These are phyloP conservation scores for Verruconis gallopava DNA, from an alignment of 2,329 filamentous ascomycete genomes.

Conservation along the genomic window DNA sequence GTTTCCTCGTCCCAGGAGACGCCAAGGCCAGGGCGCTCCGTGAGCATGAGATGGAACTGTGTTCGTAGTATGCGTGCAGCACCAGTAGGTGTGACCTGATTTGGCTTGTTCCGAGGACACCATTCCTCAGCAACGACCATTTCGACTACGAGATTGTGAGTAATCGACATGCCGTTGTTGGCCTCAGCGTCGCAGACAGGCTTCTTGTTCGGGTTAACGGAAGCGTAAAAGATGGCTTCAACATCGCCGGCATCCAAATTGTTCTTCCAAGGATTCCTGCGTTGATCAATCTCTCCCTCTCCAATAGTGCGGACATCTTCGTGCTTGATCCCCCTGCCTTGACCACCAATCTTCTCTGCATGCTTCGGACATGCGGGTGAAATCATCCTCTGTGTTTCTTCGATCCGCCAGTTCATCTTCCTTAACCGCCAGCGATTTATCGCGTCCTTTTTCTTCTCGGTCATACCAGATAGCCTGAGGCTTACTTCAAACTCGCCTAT, in stretches of 20 bases:
- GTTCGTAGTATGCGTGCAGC: conserved; percentile 84
- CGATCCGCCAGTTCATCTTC: conserved; percentile 84
- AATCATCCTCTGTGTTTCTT: conserved; percentile 70
- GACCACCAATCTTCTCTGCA: conserved; percentile 47
- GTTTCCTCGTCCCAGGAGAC: conserved; percentile 96
- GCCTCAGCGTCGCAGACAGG: conserved; percentile 69
- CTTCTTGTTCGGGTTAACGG: conserved; percentile 46
- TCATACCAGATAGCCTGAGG: conserved; percentile 76
- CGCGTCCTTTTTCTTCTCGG: conserved; percentile 45
- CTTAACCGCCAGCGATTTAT: conserved; percentile 73
- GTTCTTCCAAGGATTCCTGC: conserved; percentile 84
- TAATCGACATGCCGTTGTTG: conserved; percentile 61
- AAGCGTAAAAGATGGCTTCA: conserved; percentile 64
- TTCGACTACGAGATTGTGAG: conserved; percentile 79
- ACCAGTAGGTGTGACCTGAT: conserved; percentile 71
- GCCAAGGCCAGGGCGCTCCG: conserved; percentile 71
- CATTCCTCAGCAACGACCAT: conserved; percentile 92
- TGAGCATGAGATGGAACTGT: conserved; percentile 74
- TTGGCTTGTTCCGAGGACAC: conserved; percentile 53
- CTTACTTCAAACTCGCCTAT: conserved; percentile 68
- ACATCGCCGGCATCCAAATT: conserved; percentile 56
- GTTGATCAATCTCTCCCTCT: conserved; percentile 65
- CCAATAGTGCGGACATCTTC: conserved; percentile 67
- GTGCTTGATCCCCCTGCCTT: conserved; percentile 59
- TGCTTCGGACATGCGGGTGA: conserved; percentile 74